A percentile compares a stretch with the other conserved stretches of the same genome.
Evolutionary conservation across 345 rosid species (phyloP).

Genomic region (Clarkia xantiana): DNA sequence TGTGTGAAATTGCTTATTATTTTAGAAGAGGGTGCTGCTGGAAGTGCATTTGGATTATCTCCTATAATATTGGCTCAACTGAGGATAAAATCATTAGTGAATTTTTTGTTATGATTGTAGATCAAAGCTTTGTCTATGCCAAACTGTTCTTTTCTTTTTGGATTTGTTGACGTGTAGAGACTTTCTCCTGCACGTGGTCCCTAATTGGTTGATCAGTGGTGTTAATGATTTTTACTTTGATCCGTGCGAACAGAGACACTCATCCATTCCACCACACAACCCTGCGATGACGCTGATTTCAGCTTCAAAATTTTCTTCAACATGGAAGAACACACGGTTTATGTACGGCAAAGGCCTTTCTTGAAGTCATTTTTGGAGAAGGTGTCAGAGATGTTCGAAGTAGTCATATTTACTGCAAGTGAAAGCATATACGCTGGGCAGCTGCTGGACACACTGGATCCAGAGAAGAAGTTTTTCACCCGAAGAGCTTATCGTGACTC

Average conservation of each 20-base stretch:
- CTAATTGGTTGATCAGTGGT: no score
- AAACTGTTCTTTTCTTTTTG: no score
- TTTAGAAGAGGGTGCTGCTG: no score
- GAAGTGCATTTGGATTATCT: no score
- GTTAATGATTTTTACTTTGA: not conserved
- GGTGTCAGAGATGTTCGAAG: conserved; percentile 18
- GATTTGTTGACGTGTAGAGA: no score
- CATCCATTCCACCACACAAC: conserved; percentile 11
- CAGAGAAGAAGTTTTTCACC: conserved; percentile 15
- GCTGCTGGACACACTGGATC: conserved; percentile 16
- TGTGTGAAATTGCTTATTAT: no score
- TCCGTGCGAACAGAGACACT: conserved; percentile 14
- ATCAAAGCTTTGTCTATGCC: no score
- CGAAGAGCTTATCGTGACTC: conserved; percentile 16
- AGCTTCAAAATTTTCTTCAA: conserved; percentile 9
- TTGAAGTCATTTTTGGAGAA: conserved; percentile 15
- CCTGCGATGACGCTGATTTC: conserved; percentile 16
- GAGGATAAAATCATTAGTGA: no score
- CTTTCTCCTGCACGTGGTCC: no score
- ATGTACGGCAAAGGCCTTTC: conserved; percentile 16
- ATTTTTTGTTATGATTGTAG: no score
- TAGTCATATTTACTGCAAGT: conserved; percentile 15
- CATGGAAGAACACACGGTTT: conserved; percentile 14
- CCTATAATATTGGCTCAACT: no score
- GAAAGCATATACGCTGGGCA: conserved; percentile 13